Evolutionary conservation across 2,329 filamentous ascomycete species (phyloP).

Genomic region (Cryphonectria carpinicola): DNA sequence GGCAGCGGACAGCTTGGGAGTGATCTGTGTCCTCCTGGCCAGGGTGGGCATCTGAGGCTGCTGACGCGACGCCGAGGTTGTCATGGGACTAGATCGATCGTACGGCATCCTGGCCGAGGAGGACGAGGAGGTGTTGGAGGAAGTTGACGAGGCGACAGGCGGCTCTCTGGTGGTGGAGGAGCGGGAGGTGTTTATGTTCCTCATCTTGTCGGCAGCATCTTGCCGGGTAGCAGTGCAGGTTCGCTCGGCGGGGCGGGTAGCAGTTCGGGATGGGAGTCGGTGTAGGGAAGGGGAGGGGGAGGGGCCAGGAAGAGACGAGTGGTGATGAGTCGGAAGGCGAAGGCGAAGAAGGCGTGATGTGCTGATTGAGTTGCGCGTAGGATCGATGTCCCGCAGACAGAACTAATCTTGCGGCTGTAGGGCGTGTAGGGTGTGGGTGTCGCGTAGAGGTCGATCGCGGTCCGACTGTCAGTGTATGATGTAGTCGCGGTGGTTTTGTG

Average conservation of each 20-base stretch:
- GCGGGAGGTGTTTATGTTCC: conserved; percentile 32
- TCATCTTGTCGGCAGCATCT: conserved; percentile 35
- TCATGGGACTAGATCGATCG: conserved; percentile 42
- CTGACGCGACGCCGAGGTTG: conserved; percentile 46
- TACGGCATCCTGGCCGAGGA: conserved; percentile 27
- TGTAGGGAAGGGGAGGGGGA: neutral
- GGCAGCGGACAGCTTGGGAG: conserved; percentile 58
- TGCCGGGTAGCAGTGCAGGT: conserved; percentile 18
- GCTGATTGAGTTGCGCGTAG: neutral
- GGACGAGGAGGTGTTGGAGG: conserved; percentile 5
- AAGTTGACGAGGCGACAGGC: conserved; percentile 6
- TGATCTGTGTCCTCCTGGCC: conserved; percentile 58
- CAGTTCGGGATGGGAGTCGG: neutral
- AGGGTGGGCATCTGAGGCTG: conserved; percentile 72
- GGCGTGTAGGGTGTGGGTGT: neutral
- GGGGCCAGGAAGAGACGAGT: neutral
- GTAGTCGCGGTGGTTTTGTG: neutral
- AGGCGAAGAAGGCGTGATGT: neutral
- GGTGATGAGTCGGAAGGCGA: neutral
- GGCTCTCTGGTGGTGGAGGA: conserved; percentile 26
- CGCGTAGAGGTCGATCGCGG: neutral
- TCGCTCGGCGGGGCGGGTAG: neutral
- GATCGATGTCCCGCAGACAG: neutral
- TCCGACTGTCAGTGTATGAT: neutral
- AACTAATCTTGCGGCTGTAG: neutral